Percentiles rank a stretch among this genome's conserved stretches.
Evolutionary conservation across 192 early-diverging fungal species (phyloP).

Genomic region (Dispira parvispora): DNA sequence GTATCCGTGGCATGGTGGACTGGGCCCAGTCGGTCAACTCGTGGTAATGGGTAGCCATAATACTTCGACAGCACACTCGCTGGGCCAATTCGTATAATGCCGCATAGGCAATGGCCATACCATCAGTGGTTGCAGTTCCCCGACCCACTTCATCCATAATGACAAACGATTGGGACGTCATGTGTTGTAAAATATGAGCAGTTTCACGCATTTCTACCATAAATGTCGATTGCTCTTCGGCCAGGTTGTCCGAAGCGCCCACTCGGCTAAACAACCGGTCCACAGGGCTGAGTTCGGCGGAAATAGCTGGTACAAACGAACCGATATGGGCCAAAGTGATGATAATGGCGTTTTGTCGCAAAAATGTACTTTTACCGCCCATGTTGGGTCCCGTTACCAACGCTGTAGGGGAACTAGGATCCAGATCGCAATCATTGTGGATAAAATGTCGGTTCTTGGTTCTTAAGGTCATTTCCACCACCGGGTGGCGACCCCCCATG

Average conservation of each 20-base stretch:
- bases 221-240: constrained; percentile 31
- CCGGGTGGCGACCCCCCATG: constrained; percentile 36
- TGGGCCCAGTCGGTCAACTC: constrained; percentile 39
- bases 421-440: constrained; percentile 35
- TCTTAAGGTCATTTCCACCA: constrained; percentile 36
- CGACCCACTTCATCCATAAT: constrained; percentile 36
- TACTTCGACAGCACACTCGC: constrained; percentile 33
- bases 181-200: constrained; percentile 24
- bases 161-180: constrained; percentile 26
- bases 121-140: constrained; percentile 43
- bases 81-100: constrained; percentile 40
- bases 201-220: constrained; percentile 37
- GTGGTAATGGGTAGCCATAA: constrained; percentile 70
- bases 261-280: constrained; percentile 34
- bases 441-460: constrained; percentile 29
- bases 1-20: constrained; percentile 17
- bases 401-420: not conserved
- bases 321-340: constrained; percentile 33
- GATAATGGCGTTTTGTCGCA: constrained; percentile 33
- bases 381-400: constrained; percentile 26
- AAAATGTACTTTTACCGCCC: constrained; percentile 35
- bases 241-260: constrained; percentile 32
- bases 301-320: constrained; percentile 29
- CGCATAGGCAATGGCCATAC: constrained; percentile 53
- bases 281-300: constrained; percentile 25